Evolutionary conservation across 73 alveolate species (phyloP).

Genomic region (Stentor coeruleus): DNA sequence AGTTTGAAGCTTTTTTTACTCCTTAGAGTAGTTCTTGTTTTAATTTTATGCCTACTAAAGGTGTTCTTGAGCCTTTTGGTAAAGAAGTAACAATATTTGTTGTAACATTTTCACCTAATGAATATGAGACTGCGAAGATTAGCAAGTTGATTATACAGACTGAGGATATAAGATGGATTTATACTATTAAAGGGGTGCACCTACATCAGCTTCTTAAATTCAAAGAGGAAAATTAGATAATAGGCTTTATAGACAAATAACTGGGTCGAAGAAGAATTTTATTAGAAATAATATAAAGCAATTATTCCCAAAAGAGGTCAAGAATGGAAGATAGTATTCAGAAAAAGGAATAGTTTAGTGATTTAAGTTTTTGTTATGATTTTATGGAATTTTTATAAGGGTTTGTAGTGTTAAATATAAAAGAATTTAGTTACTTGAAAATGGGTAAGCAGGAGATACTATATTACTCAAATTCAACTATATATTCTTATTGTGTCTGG

Average conservation of each 20-base stretch:
- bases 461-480: too few relatives aligned
- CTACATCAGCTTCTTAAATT: slow-evolving; percentile 92
- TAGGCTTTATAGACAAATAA: slow-evolving; percentile 41
- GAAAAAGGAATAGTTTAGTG: too few relatives aligned
- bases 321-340: slow-evolving; percentile 20
- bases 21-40: slow-evolving; percentile 93
- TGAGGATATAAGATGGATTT: slow-evolving; percentile 97
- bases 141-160: slow-evolving; percentile 92
- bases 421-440: too few relatives aligned
- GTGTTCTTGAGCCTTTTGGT: slow-evolving; percentile 92
- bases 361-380: too few relatives aligned
- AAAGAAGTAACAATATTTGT: slow-evolving; percentile 94
- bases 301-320: slow-evolving; percentile 4
- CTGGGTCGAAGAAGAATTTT: slow-evolving; percentile 27
- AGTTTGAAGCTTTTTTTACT: slow-evolving; percentile 92
- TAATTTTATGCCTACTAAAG: slow-evolving; percentile 87
- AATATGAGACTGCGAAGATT: slow-evolving; percentile 92
- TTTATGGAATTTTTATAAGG: too few relatives aligned
- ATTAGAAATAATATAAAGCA: slow-evolving; percentile 37
- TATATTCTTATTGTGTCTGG: too few relatives aligned
- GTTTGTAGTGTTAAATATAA: too few relatives aligned
- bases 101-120: slow-evolving; percentile 93
- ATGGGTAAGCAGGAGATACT: too few relatives aligned
- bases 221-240: slow-evolving; percentile 70
- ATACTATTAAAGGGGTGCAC: slow-evolving; percentile 93